Percentiles rank a stretch among this genome's conserved stretches.
phyloP scores from a whole-genome alignment of 257 asterid genomes.

The Solanum megistacrolobum region DNA sequence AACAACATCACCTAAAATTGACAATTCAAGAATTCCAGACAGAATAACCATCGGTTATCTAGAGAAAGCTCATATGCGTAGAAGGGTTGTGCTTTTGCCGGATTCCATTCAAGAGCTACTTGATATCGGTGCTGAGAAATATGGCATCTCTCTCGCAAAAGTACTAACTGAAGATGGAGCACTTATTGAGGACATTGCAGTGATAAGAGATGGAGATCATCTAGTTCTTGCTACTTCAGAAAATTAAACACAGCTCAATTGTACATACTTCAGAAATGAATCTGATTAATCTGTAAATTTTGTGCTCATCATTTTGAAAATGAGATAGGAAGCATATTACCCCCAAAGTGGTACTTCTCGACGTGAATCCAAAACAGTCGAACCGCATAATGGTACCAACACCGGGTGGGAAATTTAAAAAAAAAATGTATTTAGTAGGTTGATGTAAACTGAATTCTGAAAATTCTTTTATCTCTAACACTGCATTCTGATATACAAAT shows the following conservation, averaged over 20 bases:
- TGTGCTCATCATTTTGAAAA: not conserved
- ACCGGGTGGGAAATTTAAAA: not conserved
- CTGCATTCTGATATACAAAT: not conserved
- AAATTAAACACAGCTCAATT: not conserved
- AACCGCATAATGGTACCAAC: not conserved
- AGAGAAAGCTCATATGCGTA: too few species aligned
- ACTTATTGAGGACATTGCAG: slow-evolving; percentile 36
- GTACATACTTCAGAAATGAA: not conserved
- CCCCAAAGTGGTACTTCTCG: not conserved
- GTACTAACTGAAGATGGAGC: slow-evolving; percentile 44
- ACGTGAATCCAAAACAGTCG: not conserved
- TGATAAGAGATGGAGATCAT: slow-evolving; percentile 69
- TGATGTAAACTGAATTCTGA: not conserved
- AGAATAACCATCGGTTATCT: too few species aligned
- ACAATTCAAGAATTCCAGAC: too few species aligned
- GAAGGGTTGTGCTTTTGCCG: too few species aligned
- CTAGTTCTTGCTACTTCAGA: slow-evolving; percentile 31
- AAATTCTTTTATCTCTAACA: not conserved
- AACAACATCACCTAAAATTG: too few species aligned
- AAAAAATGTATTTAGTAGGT: not conserved
- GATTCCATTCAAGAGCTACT: too few species aligned
- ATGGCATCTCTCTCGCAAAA: not conserved
- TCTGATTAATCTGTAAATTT: not conserved
- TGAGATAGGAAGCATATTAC: not conserved
- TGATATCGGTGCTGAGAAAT: too few species aligned